Conservation (phyloP, 2,329 filamentous ascomycete genomes). For the Neonectria hederae region DNA sequence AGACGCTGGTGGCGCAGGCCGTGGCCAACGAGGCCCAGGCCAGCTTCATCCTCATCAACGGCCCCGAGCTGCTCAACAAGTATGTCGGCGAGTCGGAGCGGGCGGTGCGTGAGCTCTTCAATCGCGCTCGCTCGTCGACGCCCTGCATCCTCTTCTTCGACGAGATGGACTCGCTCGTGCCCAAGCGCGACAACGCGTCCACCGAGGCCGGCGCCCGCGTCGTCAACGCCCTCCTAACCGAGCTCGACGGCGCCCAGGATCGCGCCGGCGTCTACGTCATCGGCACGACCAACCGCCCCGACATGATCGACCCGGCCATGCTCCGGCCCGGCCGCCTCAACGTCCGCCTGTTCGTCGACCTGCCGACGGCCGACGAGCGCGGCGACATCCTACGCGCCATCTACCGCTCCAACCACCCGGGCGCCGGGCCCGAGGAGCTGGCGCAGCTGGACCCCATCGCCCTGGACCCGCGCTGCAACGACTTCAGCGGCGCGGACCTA, state of each 20-base stretch:
- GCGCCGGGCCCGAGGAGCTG: slow-evolving; percentile 55
- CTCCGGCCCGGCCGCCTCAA: slow-evolving; percentile 89
- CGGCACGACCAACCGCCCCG: slow-evolving; percentile 92
- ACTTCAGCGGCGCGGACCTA: slow-evolving; percentile 78
- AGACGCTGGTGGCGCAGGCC: slow-evolving; percentile 94
- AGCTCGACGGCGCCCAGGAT: slow-evolving; percentile 85
- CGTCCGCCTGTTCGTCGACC: slow-evolving; percentile 86
- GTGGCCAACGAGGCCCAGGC: slow-evolving; percentile 95
- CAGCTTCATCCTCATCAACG: slow-evolving; percentile 98
- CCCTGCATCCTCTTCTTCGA: slow-evolving; percentile 99
- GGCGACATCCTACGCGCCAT: slow-evolving; percentile 84
- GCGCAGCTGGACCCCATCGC: slow-evolving; percentile 72
- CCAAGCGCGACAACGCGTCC: slow-evolving; percentile 79
- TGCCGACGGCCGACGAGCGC: slow-evolving; percentile 81
- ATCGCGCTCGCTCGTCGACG: slow-evolving; percentile 82
- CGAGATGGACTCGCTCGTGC: slow-evolving; percentile 92
- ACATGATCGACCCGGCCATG: slow-evolving; percentile 97
- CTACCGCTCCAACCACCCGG: slow-evolving; percentile 56
- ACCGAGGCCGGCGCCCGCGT: slow-evolving; percentile 88
- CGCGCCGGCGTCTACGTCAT: slow-evolving; percentile 92
- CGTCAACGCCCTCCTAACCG: slow-evolving; percentile 93
- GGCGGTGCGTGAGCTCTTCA: slow-evolving; percentile 90
- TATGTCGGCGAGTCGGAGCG: slow-evolving; percentile 97
- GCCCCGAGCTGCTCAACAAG: slow-evolving; percentile 95
- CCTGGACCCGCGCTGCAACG: slow-evolving; percentile 70